These are phyloP conservation scores for Aspergillus avenaceus DNA, from an alignment of 495 filamentous ascomycete genomes.

Conservation along the genomic window DNA sequence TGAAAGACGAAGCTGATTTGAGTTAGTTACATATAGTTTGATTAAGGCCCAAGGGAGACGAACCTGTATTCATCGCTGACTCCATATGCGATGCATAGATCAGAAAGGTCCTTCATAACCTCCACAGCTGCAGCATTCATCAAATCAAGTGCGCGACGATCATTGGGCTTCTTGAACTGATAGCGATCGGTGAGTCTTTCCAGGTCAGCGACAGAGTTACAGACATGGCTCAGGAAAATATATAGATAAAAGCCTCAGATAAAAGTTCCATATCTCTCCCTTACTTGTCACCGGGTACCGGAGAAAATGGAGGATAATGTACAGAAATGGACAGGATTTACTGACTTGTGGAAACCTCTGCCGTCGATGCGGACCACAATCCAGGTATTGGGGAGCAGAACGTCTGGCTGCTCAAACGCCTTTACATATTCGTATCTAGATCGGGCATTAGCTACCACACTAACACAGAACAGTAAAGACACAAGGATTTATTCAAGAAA, in stretches of 20 bases:
- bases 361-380: constrained; percentile 91
- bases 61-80: constrained; percentile 92
- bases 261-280: too few species aligned
- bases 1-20: constrained; percentile 76
- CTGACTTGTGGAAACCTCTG: constrained; percentile 83
- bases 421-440: constrained; percentile 88
- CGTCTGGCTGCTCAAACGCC: constrained; percentile 75
- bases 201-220: constrained; percentile 3
- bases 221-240: background rate
- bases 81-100: constrained; percentile 84
- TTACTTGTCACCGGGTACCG: background rate
- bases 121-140: constrained; percentile 89
- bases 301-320: background rate
- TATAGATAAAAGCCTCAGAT: too few species aligned
- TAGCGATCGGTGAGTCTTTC: constrained; percentile 75
- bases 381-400: constrained; percentile 85
- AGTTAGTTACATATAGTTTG: background rate
- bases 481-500: background rate
- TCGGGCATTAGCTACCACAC: constrained; percentile 4
- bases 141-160: constrained; percentile 77
- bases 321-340: background rate
- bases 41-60: background rate
- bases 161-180: constrained; percentile 86
- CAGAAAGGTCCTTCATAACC: constrained; percentile 78
- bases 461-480: background rate